Evolutionary conservation across 805 yeast genomes (phyloP).

Genomic region (Teunomyces panamensis): DNA sequence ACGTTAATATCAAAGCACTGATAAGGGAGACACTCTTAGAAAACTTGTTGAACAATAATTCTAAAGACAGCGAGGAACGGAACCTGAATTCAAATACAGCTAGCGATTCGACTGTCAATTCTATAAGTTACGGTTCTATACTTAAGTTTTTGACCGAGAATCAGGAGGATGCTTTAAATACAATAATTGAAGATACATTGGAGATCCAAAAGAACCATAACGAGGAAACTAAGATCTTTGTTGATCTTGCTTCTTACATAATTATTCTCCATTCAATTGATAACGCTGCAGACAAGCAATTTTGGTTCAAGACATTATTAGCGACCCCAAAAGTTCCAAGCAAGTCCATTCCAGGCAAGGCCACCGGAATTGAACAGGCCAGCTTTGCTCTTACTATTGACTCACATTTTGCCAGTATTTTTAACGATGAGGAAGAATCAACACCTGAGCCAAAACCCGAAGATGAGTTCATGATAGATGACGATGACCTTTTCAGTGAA

Average conservation of each 20-base stretch:
- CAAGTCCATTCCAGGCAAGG: neutral
- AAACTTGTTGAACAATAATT: neutral
- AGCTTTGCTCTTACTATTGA: slow-evolving; percentile 19
- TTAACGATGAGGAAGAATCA: slow-evolving; percentile 10
- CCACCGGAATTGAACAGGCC: neutral
- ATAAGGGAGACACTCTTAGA: neutral
- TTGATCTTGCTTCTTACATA: slow-evolving; percentile 21
- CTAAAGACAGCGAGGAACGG: no score
- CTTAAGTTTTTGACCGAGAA: neutral
- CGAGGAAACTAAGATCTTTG: slow-evolving; percentile 24
- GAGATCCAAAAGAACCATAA: slow-evolving; percentile 16
- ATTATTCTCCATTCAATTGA: slow-evolving; percentile 16
- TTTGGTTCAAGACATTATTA: slow-evolving; percentile 20
- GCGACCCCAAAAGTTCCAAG: neutral
- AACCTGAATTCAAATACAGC: neutral
- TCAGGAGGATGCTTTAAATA: neutral
- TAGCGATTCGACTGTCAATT: no score
- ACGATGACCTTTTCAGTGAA: slow-evolving; percentile 9
- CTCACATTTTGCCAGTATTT: slow-evolving; percentile 26
- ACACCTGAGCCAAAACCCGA: neutral
- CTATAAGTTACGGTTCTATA: neutral
- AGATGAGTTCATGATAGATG: slow-evolving; percentile 10
- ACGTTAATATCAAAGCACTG: neutral
- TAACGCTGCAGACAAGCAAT: slow-evolving; percentile 15
- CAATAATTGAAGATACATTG: neutral